Percentiles rank a stretch among this genome's conserved stretches.
phyloP scores from a whole-genome alignment of 345 rosid species.

The Kandelia obovata region DNA sequence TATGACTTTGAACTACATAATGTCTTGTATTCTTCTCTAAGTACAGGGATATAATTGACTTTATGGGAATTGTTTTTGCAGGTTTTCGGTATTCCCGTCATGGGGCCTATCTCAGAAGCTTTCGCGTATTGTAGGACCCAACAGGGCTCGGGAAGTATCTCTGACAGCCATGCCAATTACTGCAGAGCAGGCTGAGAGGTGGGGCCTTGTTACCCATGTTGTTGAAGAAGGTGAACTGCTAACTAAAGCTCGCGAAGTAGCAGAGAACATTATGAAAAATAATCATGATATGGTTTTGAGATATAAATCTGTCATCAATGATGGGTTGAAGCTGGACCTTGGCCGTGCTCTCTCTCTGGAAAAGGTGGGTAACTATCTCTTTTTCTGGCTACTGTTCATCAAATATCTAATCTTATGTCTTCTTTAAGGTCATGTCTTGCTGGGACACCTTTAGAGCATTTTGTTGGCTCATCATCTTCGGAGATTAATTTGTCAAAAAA shows the following conservation, averaged over 20 bases:
- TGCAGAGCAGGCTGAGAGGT: conserved; percentile 77
- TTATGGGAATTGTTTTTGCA: conserved; percentile 16
- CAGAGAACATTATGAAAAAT: conserved; percentile 60
- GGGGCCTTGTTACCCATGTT: conserved; percentile 81
- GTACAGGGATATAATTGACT: too few species aligned
- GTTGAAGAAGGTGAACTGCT: conserved; percentile 63
- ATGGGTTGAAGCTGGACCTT: conserved; percentile 72
- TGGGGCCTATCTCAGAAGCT: conserved; percentile 99
- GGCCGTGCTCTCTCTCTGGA: conserved; percentile 70
- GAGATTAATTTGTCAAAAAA: too few species aligned
- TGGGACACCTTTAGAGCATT: too few species aligned
- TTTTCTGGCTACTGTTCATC: background rate
- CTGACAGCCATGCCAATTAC: conserved; percentile 56
- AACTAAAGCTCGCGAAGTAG: conserved; percentile 64
- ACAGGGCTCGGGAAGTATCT: conserved; percentile 81
- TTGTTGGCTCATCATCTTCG: too few species aligned
- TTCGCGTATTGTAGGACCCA: conserved; percentile 67
- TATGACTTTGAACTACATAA: too few species aligned
- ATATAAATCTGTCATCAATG: conserved; percentile 76
- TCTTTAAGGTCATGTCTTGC: too few species aligned
- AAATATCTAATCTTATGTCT: too few species aligned
- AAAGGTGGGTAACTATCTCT: conserved; percentile 46
- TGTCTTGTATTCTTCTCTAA: too few species aligned
- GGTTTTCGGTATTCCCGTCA: conserved; percentile 92
- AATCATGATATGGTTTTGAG: conserved; percentile 70